Base-by-base conservation (phyloP, 169 alveolate genomes). In the Plasmodium knowlesi region DNA sequence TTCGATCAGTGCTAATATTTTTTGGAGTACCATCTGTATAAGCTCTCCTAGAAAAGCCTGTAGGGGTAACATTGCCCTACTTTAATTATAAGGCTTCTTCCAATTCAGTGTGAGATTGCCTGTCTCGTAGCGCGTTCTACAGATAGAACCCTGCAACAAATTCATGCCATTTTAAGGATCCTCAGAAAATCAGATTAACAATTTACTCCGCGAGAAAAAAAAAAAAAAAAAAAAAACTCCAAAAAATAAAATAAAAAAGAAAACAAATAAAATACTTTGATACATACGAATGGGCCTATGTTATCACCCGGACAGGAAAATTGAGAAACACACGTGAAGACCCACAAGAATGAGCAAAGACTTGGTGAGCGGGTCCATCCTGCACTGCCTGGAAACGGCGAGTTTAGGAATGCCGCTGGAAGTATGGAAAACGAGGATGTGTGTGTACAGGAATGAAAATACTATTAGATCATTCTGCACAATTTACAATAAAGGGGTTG, bases 341-440 rank as follows among this genome's bases (percentile, higher is more conserved):
- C 5, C 39, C 22, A 72, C 8, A 73, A 83, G 70, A 84, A 84
- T 84, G 83, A 84, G 85, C 57, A 91, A 70, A 30, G 85, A 91
- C 74, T 54, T 91, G 83, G n/a, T 91, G 41, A 67, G 30, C 46
- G 98, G 98, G 8, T 96, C 97, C 19, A 76, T 84, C 61, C 90
- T 96, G 34, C 97, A 96, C 78, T 91, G 96, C 46, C 81, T 95
- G 41, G 98, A 96, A 88, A 96, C 98, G 28, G 97, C 96, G 32
- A 96, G 96, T 4, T 91, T 96, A 41, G 98, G 98, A 19, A 92
- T 96, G 97, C 98, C 98, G 14, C 88, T 96, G 12, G 98, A 96
- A 83, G 97, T 92, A 14, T 96, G 98, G 98, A 96, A 96, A 79
- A 96, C 98, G 50, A 84, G 97, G 46, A 96, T 96, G 98, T 97